Base-by-base conservation (phyloP, 441 rosid genomes). In the Gossypium schwendimanii region DNA sequence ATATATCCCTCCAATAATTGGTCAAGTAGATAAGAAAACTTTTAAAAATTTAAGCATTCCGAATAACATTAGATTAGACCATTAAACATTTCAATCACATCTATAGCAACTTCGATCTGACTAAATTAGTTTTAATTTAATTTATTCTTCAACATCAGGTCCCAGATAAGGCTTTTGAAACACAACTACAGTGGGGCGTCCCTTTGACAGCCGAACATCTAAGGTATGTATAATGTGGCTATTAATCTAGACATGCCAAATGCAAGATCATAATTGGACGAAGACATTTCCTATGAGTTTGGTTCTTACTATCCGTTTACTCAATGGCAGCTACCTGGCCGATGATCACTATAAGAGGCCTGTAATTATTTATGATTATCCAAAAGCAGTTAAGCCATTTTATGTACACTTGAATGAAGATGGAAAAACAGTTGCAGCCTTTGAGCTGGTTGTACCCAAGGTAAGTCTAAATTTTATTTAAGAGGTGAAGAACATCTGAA, bases 361-460 rank as follows among this genome's bases (percentile, higher is more conserved):
- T 39, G 74, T 92, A 33, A 85, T 88, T 24, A 57, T 92, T 63
- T 87, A 89, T 78, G 77, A 87, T 75, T 82, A 84, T 77, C 97
- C 97, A 0, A 94, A 82, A 85, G 87, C 79, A 12, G 57, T 70
- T 2, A 86, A 88, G 79, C 94, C 93, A 11, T 92, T 94, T 76
- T 82, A 88, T 71, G 81, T 70, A 3, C 82, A 96, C 54, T 75
- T 86, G 81, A 94, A 94, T 64, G 88, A 82, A 49, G 99, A 92
- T 71, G 88, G 85, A 57, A 73, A 75, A 63, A 92, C 98, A 52
- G 98, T 87, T 55, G 97, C 98, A 63, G 91, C 98, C 72, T 94
- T 94, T 75, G 98, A 94, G 63, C 58, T 92, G 85, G 86, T 91
- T 49, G 76, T 91, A 10, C 98, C 98, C 18, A 85, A 81, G 94